Evolutionary conservation across 495 filamentous ascomycete genomes (phyloP).

Genomic region (Xylaria cubensis): DNA sequence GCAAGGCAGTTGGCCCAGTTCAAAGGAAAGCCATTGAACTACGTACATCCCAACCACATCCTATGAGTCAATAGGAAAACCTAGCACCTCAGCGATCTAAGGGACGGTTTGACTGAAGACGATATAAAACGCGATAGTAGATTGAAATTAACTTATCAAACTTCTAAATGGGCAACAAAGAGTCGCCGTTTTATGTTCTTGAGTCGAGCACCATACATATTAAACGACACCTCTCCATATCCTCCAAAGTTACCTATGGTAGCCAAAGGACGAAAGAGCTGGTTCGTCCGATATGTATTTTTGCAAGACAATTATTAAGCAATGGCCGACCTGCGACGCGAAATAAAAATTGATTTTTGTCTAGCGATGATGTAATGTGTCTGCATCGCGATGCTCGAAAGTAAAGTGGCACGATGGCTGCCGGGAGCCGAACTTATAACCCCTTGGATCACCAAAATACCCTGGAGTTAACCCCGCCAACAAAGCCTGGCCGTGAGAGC

Average conservation of each 20-base stretch:
- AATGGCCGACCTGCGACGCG: not conserved
- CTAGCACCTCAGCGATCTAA: not conserved
- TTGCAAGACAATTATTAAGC: not conserved
- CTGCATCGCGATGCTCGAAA: conserved; percentile 1
- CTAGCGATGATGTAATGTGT: conserved; percentile 23
- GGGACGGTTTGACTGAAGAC: not conserved
- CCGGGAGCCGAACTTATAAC: conserved; percentile 14
- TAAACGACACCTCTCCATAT: not conserved
- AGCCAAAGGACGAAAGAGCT: not conserved
- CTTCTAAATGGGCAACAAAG: not conserved
- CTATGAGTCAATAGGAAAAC: not conserved
- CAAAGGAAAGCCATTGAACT: not conserved
- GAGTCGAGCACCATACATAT: not conserved
- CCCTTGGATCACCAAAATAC: not conserved
- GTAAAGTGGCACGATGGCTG: not conserved
- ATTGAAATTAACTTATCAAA: not conserved
- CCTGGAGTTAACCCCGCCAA: not conserved
- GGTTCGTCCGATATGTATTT: not conserved
- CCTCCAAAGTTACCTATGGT: not conserved
- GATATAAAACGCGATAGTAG: conserved; percentile 1
- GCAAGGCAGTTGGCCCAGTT: conserved; percentile 37
- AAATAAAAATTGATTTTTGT: not conserved
- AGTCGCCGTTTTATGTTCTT: not conserved
- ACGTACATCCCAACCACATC: not conserved
- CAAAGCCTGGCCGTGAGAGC: not conserved